These are phyloP conservation scores for Sporothrix inflata DNA, from an alignment of 2,329 filamentous ascomycete species.

Conservation along the genomic window DNA sequence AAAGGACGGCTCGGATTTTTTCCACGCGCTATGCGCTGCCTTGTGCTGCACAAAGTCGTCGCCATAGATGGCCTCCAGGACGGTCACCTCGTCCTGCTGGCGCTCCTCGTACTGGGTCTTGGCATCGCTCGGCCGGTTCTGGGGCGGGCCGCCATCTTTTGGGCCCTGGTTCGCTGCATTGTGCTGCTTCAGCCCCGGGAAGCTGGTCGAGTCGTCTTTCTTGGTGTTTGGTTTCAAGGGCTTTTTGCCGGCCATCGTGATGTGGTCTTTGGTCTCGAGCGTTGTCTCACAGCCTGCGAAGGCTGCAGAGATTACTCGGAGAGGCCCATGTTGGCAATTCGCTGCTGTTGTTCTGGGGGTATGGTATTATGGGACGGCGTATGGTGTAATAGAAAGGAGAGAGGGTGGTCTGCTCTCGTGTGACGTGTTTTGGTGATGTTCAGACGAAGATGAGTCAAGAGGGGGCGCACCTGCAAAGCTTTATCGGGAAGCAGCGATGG, in stretches of 20 bases:
- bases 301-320: slow-evolving; percentile 55
- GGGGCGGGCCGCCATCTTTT: slow-evolving; percentile 15
- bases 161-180: slow-evolving; percentile 5
- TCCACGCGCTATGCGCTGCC: slow-evolving; percentile 77
- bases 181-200: slow-evolving; percentile 52
- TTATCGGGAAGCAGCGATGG: slow-evolving; percentile 23
- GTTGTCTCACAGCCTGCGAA: slow-evolving; percentile 51
- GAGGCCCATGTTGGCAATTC: slow-evolving; percentile 45
- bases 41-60: slow-evolving; percentile 82
- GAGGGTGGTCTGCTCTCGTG: not conserved
- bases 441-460: slow-evolving; percentile 26
- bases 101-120: slow-evolving; percentile 76
- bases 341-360: not conserved
- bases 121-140: slow-evolving; percentile 40
- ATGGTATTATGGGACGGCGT: not conserved
- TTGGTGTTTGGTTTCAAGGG: slow-evolving; percentile 43
- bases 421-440: slow-evolving; percentile 22
- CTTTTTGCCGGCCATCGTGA: slow-evolving; percentile 60
- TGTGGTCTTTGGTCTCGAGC: slow-evolving; percentile 32
- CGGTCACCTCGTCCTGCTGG: slow-evolving; percentile 86
- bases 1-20: slow-evolving; percentile 84
- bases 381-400: not conserved
- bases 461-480: not conserved
- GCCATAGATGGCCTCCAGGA: slow-evolving; percentile 82
- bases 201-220: slow-evolving; percentile 52